Conservation (phyloP, 352 stramenopile genomes). For the Aphanomyces euteiches region DNA sequence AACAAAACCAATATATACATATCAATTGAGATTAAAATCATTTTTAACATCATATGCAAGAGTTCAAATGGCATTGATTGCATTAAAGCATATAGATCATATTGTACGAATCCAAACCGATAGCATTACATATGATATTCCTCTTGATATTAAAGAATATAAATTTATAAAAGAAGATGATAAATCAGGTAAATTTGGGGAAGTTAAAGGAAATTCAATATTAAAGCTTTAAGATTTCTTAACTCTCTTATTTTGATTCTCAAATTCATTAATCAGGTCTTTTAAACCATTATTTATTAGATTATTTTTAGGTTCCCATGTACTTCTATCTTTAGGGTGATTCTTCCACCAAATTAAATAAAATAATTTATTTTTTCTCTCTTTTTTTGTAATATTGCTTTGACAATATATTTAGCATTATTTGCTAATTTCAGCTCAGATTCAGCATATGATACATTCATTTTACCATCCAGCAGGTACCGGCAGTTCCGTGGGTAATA, state of each 20-base stretch:
- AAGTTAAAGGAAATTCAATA: too few relatives aligned
- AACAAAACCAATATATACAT: slow-evolving; percentile 27
- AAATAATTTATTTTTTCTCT: slow-evolving; percentile 19
- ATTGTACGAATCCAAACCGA: slow-evolving; percentile 20
- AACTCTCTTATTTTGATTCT: slow-evolving; percentile 12
- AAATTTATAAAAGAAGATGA: slow-evolving; percentile 28
- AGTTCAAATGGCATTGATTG: slow-evolving; percentile 19
- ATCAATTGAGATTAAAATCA: slow-evolving; percentile 29
- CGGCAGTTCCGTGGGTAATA: slow-evolving; percentile 1
- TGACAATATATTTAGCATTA: slow-evolving; percentile 28
- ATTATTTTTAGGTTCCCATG: slow-evolving; percentile 13
- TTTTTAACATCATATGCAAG: slow-evolving; percentile 20
- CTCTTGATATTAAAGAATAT: slow-evolving; percentile 23
- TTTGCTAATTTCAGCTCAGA: slow-evolving; percentile 8
- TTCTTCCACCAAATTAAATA: slow-evolving; percentile 26
- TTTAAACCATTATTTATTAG: slow-evolving; percentile 28
- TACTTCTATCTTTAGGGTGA: slow-evolving; percentile 26
- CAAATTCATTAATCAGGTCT: slow-evolving; percentile 20
- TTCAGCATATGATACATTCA: slow-evolving; percentile 9
- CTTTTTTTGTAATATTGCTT: slow-evolving; percentile 25
- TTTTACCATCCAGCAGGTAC: slow-evolving; percentile 7
- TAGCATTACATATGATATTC: slow-evolving; percentile 25
- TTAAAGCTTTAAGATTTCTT: slow-evolving; percentile 21
- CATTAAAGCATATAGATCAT: slow-evolving; percentile 25
- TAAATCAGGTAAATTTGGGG: too few relatives aligned